These are phyloP conservation scores for Begonia loranthoides DNA, from an alignment of 306 rosid species.

Conservation along the genomic window DNA sequence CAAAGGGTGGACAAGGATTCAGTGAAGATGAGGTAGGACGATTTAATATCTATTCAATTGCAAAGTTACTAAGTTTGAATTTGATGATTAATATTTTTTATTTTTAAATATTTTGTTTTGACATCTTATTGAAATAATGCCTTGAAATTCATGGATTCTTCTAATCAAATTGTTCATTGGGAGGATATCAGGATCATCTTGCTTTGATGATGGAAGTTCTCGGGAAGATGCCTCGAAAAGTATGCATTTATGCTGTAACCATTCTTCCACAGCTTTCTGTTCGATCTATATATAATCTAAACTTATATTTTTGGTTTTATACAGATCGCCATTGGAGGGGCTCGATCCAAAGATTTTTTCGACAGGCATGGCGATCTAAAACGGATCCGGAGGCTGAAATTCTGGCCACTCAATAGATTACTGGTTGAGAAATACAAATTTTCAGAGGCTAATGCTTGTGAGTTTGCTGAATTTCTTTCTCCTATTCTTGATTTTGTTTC, in stretches of 20 bases:
- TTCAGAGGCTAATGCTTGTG: slow-evolving; percentile 48
- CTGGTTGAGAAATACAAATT: slow-evolving; percentile 62
- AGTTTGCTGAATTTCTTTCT: slow-evolving; percentile 59
- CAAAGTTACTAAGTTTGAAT: too few species aligned
- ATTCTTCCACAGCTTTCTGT: slow-evolving; percentile 6
- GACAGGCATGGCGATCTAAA: slow-evolving; percentile 93
- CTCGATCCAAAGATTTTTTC: slow-evolving; percentile 67
- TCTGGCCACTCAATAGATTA: slow-evolving; percentile 54
- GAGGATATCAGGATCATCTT: slow-evolving; percentile 80
- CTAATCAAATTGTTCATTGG: neutral
- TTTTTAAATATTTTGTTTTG: too few species aligned
- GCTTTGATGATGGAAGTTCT: slow-evolving; percentile 98
- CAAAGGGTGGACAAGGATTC: slow-evolving; percentile 64
- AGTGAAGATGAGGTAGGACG: slow-evolving; percentile 73
- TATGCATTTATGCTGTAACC: slow-evolving; percentile 14
- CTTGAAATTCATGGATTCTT: too few species aligned
- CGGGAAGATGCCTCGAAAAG: slow-evolving; percentile 90
- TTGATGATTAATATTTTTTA: too few species aligned
- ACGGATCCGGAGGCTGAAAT: slow-evolving; percentile 84
- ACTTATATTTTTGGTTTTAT: too few species aligned
- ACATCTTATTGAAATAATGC: too few species aligned
- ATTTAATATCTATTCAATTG: too few species aligned
- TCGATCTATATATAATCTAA: slow-evolving; percentile 10
- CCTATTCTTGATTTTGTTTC: slow-evolving; percentile 68
- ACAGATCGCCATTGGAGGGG: slow-evolving; percentile 72